Conservation (phyloP, 2,329 filamentous ascomycete species). For the Calonectria pauciramosa region DNA sequence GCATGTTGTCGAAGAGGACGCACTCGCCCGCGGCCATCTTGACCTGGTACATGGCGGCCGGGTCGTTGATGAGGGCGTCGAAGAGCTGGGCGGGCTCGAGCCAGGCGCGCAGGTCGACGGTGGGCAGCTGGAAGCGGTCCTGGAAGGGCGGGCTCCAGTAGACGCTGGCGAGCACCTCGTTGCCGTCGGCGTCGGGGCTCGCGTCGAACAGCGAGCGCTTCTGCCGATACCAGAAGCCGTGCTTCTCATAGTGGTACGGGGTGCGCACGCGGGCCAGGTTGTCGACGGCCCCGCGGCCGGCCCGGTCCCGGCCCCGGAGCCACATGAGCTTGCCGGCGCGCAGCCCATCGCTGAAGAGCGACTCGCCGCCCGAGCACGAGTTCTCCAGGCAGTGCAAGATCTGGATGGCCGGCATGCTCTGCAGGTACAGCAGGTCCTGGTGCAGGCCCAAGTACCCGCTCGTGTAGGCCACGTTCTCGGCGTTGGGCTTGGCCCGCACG, state of each 20-base stretch:
- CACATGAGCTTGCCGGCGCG: slow-evolving; percentile 64
- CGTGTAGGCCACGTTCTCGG: slow-evolving; percentile 95
- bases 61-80: slow-evolving; percentile 68
- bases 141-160: slow-evolving; percentile 88
- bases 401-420: slow-evolving; percentile 84
- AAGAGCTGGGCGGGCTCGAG: slow-evolving; percentile 68
- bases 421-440: slow-evolving; percentile 92
- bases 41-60: slow-evolving; percentile 74
- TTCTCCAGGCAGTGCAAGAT: slow-evolving; percentile 92
- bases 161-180: slow-evolving; percentile 46
- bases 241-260: slow-evolving; percentile 78
- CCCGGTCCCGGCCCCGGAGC: slow-evolving; percentile 32
- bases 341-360: slow-evolving; percentile 85
- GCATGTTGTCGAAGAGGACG: slow-evolving; percentile 91
- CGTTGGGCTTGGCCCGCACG: slow-evolving; percentile 82
- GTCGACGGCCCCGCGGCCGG: slow-evolving; percentile 39
- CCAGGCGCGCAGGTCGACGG: slow-evolving; percentile 54
- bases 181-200: slow-evolving; percentile 26
- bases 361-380: slow-evolving; percentile 83
- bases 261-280: slow-evolving; percentile 61
- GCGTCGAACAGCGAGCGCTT: slow-evolving; percentile 67
- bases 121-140: slow-evolving; percentile 57
- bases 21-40: slow-evolving; percentile 86
- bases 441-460: slow-evolving; percentile 86
- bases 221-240: slow-evolving; percentile 73